phyloP scores from a whole-genome alignment of 2,329 filamentous ascomycete genomes.

The Trichoderma sp. region DNA sequence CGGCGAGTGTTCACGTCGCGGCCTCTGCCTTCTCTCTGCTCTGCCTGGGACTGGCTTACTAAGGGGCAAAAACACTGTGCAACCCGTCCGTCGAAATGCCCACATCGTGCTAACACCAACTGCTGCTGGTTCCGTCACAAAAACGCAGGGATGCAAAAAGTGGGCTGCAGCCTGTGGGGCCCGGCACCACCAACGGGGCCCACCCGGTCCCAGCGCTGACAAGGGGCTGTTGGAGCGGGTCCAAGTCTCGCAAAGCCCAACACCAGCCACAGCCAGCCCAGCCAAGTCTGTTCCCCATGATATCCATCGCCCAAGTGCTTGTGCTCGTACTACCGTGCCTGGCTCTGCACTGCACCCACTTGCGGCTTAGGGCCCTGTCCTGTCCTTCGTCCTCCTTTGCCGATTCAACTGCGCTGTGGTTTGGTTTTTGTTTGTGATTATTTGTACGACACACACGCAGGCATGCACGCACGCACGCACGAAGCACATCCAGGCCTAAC shows the following conservation, averaged over 20 bases:
- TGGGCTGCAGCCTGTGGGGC: not conserved
- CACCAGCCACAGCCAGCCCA: not conserved
- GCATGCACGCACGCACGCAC: not conserved
- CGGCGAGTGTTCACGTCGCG: not conserved
- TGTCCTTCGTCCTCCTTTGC: not conserved
- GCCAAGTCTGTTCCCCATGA: slow-evolving; percentile 2
- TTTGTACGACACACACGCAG: not conserved
- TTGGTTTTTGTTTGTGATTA: not conserved
- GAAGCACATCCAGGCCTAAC: not conserved
- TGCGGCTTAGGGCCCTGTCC: not conserved
- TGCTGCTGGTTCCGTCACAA: not conserved
- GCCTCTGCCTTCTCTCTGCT: not conserved
- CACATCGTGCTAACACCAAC: not conserved
- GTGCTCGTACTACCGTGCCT: not conserved
- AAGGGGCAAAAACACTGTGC: not conserved
- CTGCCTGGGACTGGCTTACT: not conserved
- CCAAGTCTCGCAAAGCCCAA: not conserved
- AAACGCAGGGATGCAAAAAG: not conserved
- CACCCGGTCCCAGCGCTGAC: not conserved
- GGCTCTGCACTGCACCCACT: not conserved
- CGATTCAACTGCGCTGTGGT: not conserved
- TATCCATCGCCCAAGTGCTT: not conserved
- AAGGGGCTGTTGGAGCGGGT: not conserved
- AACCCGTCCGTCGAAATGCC: too few species aligned
- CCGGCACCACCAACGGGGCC: not conserved